Percentiles rank a stretch among this genome's conserved stretches.
Evolutionary conservation across 2,329 filamentous ascomycete species (phyloP).

Genomic region (Alternaria gaisen): DNA sequence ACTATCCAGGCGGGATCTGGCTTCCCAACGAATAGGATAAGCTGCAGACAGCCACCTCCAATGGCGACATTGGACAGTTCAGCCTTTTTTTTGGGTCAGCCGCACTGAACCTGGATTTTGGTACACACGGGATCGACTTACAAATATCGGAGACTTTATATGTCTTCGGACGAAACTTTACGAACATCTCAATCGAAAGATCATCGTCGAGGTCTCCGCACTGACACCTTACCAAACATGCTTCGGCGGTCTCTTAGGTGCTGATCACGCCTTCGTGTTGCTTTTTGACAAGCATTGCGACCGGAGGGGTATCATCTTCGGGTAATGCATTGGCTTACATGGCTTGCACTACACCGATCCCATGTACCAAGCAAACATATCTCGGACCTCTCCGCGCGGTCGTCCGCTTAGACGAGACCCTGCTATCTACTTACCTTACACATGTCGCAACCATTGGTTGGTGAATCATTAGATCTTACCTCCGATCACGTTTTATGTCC

Average conservation of each 20-base stretch:
- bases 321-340: neutral
- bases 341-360: neutral
- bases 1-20: neutral
- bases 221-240: neutral
- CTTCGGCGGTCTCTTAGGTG: neutral
- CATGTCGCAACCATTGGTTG: neutral
- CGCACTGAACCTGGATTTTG: neutral
- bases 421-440: neutral
- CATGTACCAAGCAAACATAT: neutral
- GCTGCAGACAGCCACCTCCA: neutral
- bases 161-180: neutral
- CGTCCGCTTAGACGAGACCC: neutral
- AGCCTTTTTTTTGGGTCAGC: neutral
- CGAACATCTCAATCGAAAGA: neutral
- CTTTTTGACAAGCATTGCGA: neutral
- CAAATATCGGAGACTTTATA: neutral
- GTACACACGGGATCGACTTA: neutral
- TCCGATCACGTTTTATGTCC: constrained; percentile 10
- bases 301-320: neutral
- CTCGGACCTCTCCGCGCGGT: neutral
- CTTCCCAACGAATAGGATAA: neutral
- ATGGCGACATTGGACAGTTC: neutral
- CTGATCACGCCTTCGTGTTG: neutral
- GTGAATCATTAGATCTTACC: neutral
- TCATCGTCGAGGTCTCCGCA: neutral